phyloP scores from a whole-genome alignment of 352 stramenopile species.

The Phytophthora kernoviae region DNA sequence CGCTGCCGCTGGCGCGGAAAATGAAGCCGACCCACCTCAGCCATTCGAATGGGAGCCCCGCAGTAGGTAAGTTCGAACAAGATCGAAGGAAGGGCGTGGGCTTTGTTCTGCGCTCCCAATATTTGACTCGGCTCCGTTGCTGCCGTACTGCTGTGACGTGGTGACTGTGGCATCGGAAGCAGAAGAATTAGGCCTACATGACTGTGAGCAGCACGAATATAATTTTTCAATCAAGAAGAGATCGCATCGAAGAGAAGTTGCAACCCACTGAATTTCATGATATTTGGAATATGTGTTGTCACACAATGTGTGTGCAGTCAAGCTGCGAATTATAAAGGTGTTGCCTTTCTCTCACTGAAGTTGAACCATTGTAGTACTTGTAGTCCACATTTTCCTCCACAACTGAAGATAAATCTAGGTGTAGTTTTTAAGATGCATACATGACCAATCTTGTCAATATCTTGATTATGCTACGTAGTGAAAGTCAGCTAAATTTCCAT shows the following conservation, averaged over 20 bases:
- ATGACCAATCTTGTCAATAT: no score
- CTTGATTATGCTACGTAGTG: no score
- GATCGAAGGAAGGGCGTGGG: conserved; percentile 25
- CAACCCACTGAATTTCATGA: no score
- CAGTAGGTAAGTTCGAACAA: conserved; percentile 46
- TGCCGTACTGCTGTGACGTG: background rate
- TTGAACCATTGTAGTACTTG: no score
- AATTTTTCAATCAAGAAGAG: conserved; percentile 40
- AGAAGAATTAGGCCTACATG: conserved; percentile 19
- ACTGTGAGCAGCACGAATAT: conserved; percentile 33
- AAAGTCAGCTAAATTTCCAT: no score
- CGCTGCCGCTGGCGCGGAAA: conserved; percentile 88
- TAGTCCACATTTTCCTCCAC: no score
- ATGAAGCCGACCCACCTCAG: conserved; percentile 94
- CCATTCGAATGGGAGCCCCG: conserved; percentile 96
- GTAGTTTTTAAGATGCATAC: no score
- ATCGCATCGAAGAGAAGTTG: conserved; percentile 4
- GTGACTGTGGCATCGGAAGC: conserved; percentile 9
- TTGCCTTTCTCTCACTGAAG: no score
- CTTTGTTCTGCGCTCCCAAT: conserved; percentile 14
- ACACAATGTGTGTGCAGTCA: no score
- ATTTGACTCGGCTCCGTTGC: conserved; percentile 14
- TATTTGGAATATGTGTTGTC: no score
- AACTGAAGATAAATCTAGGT: no score
- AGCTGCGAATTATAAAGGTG: no score